Evolutionary conservation across 192 early-diverging fungal species (phyloP).

Genomic region (Rhizophagus prolifer): DNA sequence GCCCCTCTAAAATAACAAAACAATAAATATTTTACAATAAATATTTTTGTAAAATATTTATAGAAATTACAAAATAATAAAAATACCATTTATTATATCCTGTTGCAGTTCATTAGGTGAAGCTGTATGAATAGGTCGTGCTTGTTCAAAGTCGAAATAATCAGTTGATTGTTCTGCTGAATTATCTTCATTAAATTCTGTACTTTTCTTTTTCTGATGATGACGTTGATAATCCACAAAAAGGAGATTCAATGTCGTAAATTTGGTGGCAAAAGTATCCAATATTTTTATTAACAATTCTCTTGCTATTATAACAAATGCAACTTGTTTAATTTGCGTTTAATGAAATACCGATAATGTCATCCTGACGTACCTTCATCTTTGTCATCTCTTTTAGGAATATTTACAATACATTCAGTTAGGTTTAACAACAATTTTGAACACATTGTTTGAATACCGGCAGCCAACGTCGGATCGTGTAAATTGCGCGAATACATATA

Average conservation of each 20-base stretch:
- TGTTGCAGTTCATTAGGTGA: constrained; percentile 39
- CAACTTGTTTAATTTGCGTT: background rate
- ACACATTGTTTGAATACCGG: constrained; percentile 96
- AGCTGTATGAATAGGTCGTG: constrained; percentile 54
- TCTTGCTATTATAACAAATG: constrained; percentile 31
- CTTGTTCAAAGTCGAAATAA: constrained; percentile 59
- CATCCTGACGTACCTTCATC: constrained; percentile 41
- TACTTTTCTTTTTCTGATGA: constrained; percentile 51
- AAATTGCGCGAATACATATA: constrained; percentile 91
- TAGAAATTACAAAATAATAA: background rate
- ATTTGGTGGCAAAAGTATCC: constrained; percentile 80
- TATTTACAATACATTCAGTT: constrained; percentile 81
- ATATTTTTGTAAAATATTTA: background rate
- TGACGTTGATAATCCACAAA: constrained; percentile 64
- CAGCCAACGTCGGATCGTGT: constrained; percentile 88
- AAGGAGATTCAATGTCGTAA: constrained; percentile 63
- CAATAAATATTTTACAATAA: constrained; percentile 2
- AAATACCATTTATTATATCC: constrained; percentile 74
- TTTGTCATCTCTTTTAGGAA: constrained; percentile 57
- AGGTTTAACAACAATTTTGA: constrained; percentile 89
- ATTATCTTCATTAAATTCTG: constrained; percentile 26
- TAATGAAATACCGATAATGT: background rate
- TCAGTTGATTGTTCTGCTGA: constrained; percentile 28
- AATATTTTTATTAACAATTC: constrained; percentile 78
- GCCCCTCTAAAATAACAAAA: constrained; percentile 60